A percentile compares a stretch with the other conserved stretches of the same genome.
These are phyloP conservation scores for Elaeis oleifera DNA, from an alignment of 202 grass and related monocot genomes.

Conservation along the genomic window DNA sequence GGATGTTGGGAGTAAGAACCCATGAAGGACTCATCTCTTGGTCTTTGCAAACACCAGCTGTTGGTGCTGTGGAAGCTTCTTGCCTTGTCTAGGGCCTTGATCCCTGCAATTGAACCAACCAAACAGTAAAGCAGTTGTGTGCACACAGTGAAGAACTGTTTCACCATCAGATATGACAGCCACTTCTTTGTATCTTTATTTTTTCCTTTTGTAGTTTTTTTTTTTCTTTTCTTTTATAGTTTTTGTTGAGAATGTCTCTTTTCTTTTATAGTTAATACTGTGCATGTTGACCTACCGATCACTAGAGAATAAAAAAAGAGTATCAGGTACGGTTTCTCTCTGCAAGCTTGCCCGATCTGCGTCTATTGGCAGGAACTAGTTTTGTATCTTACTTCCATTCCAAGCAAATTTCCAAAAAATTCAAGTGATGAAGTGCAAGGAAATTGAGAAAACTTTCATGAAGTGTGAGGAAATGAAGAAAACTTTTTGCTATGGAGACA, in stretches of 20 bases:
- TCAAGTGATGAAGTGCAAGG: too few relatives aligned
- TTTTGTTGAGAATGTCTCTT: too few relatives aligned
- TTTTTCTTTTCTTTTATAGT: too few relatives aligned
- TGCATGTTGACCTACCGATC: neutral
- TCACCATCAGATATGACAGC: too few relatives aligned
- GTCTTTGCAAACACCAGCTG: constrained; percentile 7
- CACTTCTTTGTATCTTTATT: too few relatives aligned
- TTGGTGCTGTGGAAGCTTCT: constrained; percentile 15
- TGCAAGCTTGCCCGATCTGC: constrained; percentile 1
- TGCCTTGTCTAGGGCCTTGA: constrained; percentile 10
- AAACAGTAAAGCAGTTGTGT: too few relatives aligned
- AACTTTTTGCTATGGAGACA: too few relatives aligned
- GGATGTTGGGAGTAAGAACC: constrained; percentile 21
- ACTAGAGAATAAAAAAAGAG: constrained; percentile 13
- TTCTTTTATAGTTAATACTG: too few relatives aligned
- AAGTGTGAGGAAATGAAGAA: too few relatives aligned
- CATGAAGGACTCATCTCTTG: constrained; percentile 21
- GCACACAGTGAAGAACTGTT: too few relatives aligned
- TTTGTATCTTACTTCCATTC: neutral
- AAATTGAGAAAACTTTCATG: too few relatives aligned
- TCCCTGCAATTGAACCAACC: constrained; percentile 3
- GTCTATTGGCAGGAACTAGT: neutral
- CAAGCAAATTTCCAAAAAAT: neutral
- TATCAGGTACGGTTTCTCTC: constrained; percentile 4
- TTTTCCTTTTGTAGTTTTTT: too few relatives aligned